Evolutionary conservation across 2,329 filamentous ascomycete genomes (phyloP).

Genomic region (Colletotrichum lentis): DNA sequence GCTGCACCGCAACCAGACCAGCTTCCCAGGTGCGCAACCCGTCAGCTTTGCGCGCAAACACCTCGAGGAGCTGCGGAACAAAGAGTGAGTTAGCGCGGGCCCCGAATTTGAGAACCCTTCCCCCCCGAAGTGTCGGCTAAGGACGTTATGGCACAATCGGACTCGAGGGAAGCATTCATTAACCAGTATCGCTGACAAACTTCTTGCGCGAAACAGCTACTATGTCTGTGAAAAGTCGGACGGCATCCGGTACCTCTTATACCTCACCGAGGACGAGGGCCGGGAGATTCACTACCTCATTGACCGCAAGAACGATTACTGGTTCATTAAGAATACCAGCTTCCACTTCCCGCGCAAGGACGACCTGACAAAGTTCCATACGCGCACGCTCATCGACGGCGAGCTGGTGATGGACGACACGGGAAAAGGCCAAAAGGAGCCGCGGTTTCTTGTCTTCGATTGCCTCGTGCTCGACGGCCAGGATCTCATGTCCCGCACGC

Average conservation of each 20-base stretch:
- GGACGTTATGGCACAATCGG: background rate
- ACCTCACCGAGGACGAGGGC: slow-evolving; percentile 74
- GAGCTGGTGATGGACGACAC: slow-evolving; percentile 90
- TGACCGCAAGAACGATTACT: slow-evolving; percentile 98
- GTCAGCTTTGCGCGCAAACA: slow-evolving; percentile 89
- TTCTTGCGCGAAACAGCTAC: slow-evolving; percentile 64
- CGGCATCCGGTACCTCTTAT: slow-evolving; percentile 93
- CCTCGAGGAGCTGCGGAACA: slow-evolving; percentile 78
- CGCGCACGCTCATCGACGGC: slow-evolving; percentile 85
- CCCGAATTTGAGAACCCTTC: background rate
- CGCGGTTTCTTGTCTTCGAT: slow-evolving; percentile 93
- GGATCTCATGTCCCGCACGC: slow-evolving; percentile 77
- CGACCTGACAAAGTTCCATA: slow-evolving; percentile 74
- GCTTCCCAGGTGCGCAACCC: slow-evolving; percentile 91
- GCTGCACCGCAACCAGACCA: slow-evolving; percentile 71
- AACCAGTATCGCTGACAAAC: slow-evolving; percentile 23
- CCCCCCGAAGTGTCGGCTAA: no score
- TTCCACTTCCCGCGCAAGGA: slow-evolving; percentile 82
- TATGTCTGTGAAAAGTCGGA: slow-evolving; percentile 99
- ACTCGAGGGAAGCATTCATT: background rate
- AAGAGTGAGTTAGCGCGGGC: slow-evolving; percentile 66
- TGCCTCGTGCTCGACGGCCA: slow-evolving; percentile 83
- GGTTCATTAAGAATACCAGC: slow-evolving; percentile 73
- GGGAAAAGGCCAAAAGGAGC: slow-evolving; percentile 70
- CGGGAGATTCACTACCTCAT: slow-evolving; percentile 87